These are phyloP conservation scores for Leonotis leonurus DNA, from an alignment of 257 asterid species.

Conservation along the genomic window DNA sequence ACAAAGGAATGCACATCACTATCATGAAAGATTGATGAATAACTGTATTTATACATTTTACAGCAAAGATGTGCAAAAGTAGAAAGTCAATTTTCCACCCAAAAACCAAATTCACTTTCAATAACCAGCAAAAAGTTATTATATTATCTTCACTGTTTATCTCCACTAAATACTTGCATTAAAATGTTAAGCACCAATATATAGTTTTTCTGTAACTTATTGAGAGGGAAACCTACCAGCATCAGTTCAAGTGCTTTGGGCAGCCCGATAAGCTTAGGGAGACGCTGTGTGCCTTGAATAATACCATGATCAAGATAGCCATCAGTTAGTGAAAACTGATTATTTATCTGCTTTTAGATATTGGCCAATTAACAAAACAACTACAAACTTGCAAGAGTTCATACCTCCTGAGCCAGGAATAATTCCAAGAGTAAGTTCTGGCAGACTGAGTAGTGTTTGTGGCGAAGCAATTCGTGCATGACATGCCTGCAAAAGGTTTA, in stretches of 20 bases:
- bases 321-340: constrained; percentile 13
- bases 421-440: constrained; percentile 93
- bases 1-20: constrained; percentile 2
- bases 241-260: constrained; percentile 77
- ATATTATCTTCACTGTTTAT: not conserved
- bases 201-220: not conserved
- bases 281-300: constrained; percentile 84
- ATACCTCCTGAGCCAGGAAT: constrained; percentile 97
- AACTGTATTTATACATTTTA: not conserved
- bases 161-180: not conserved
- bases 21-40: not conserved
- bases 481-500: constrained; percentile 51
- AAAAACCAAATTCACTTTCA: too few relatives aligned
- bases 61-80: not conserved
- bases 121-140: not conserved
- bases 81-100: too few relatives aligned
- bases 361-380: not conserved
- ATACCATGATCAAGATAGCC: constrained; percentile 12
- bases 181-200: not conserved
- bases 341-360: constrained; percentile 8
- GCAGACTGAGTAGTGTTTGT: constrained; percentile 75
- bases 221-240: constrained; percentile 58
- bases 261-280: constrained; percentile 91
- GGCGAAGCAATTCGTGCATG: constrained; percentile 96
- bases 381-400: constrained; percentile 7